phyloP scores from a whole-genome alignment of 495 filamentous ascomycete species.

The Hyaloscypha bicolor region DNA sequence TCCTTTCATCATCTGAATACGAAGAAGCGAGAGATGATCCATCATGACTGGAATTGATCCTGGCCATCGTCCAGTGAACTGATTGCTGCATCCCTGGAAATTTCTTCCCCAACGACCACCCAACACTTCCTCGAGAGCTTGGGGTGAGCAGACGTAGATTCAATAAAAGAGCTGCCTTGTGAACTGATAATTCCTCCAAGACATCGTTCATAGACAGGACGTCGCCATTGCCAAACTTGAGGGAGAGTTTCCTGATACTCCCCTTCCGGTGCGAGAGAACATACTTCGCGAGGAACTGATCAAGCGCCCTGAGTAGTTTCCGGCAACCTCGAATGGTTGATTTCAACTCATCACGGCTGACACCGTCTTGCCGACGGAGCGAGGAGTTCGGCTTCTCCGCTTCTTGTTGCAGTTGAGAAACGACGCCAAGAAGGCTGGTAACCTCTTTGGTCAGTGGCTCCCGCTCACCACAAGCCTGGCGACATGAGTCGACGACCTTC shows the following conservation, averaged over 20 bases:
- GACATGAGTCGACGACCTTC: conserved; percentile 18
- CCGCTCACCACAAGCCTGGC: conserved; percentile 29
- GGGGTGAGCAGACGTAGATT: background rate
- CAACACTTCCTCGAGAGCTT: background rate
- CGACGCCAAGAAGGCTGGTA: conserved; percentile 18
- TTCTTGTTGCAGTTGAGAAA: conserved; percentile 22
- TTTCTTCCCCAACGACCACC: background rate
- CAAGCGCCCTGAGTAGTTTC: conserved; percentile 7
- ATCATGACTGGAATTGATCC: background rate
- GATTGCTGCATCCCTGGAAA: background rate
- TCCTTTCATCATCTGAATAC: background rate
- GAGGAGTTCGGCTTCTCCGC: conserved; percentile 13
- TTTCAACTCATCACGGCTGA: conserved; percentile 9
- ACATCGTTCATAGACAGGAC: background rate
- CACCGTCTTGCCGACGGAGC: conserved; percentile 5
- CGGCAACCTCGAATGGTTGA: conserved; percentile 9
- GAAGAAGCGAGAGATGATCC: background rate
- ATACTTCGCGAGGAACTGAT: conserved; percentile 10
- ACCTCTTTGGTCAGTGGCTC: conserved; percentile 30
- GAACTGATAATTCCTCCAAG: background rate
- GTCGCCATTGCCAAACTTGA: background rate
- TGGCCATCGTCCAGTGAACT: background rate
- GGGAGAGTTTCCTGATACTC: background rate
- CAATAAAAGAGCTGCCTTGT: background rate
- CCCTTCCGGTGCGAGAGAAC: background rate